These are phyloP conservation scores for Coemansia sp. DNA, from an alignment of 192 early-diverging fungal genomes.

Conservation along the genomic window DNA sequence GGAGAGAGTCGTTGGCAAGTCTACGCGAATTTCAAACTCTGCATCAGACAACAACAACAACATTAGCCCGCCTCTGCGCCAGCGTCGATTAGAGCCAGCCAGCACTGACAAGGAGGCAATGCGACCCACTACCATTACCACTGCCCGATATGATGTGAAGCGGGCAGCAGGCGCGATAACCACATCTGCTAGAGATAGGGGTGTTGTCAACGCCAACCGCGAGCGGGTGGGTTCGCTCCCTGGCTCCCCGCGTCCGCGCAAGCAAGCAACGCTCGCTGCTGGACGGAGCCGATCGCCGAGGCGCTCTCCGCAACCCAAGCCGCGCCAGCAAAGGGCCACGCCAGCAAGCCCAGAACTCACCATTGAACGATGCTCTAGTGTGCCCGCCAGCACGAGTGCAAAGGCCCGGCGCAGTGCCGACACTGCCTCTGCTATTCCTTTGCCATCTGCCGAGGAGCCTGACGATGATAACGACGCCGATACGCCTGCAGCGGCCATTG, in stretches of 20 bases:
- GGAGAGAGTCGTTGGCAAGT: slow-evolving; percentile 21
- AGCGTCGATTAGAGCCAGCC: not conserved
- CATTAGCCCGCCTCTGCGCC: not conserved
- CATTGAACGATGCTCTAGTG: slow-evolving; percentile 16
- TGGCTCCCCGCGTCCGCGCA: slow-evolving; percentile 28
- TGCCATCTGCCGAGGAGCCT: not conserved
- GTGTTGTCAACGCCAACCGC: slow-evolving; percentile 43
- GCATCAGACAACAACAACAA: not conserved
- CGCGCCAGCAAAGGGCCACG: not conserved
- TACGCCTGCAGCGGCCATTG: not conserved
- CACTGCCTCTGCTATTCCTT: not conserved
- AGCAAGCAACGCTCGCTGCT: not conserved
- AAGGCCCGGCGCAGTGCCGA: not conserved
- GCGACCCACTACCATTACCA: too few species aligned
- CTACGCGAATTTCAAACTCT: not conserved
- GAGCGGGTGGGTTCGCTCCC: slow-evolving; percentile 52
- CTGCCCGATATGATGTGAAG: slow-evolving; percentile 8
- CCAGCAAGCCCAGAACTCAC: not conserved
- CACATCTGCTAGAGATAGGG: slow-evolving; percentile 21
- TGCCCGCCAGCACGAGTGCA: not conserved
- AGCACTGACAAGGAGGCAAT: not conserved
- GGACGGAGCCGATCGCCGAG: slow-evolving; percentile 7
- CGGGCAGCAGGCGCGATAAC: slow-evolving; percentile 1
- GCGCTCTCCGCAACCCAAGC: slow-evolving; percentile 4
- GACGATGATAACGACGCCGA: not conserved